Conservation (phyloP, 75 land plant genomes). For the Azolla pinnata region DNA sequence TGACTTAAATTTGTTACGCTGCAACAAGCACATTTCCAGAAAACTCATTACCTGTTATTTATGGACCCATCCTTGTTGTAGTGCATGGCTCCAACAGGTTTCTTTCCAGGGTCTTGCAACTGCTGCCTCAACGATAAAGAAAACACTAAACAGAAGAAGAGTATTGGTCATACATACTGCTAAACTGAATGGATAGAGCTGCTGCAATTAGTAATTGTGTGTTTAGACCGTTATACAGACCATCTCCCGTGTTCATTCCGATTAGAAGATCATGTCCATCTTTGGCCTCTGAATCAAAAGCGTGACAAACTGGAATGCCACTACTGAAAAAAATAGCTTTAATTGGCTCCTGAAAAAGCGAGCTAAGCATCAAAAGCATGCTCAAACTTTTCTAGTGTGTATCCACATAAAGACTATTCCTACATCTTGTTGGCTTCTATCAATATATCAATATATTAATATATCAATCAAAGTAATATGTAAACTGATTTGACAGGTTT, state of each 20-base stretch:
- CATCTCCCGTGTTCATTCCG: constrained; percentile 89
- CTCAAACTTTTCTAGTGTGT: not conserved
- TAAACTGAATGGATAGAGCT: no score
- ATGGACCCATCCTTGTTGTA: constrained; percentile 90
- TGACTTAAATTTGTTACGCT: no score
- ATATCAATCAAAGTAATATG: no score
- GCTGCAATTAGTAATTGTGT: no score
- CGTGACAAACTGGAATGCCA: constrained; percentile 77
- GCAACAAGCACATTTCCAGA: no score
- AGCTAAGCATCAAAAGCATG: not conserved
- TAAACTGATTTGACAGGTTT: no score
- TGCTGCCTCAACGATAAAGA: constrained; percentile 84
- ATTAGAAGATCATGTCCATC: constrained; percentile 93
- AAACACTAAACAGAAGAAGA: constrained; percentile 43
- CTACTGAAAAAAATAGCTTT: constrained; percentile 69
- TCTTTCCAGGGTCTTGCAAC: constrained; percentile 94
- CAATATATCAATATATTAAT: no score
- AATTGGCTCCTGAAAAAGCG: constrained; percentile 69
- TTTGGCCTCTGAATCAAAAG: constrained; percentile 80
- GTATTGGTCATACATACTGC: no score
- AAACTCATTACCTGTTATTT: constrained; percentile 53
- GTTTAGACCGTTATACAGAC: constrained; percentile 33
- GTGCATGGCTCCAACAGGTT: constrained; percentile 89
- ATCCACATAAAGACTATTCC: no score
- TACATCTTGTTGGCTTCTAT: no score